Base-by-base conservation (phyloP, 164 flowering plant genomes). In the Vitis rupestris region DNA sequence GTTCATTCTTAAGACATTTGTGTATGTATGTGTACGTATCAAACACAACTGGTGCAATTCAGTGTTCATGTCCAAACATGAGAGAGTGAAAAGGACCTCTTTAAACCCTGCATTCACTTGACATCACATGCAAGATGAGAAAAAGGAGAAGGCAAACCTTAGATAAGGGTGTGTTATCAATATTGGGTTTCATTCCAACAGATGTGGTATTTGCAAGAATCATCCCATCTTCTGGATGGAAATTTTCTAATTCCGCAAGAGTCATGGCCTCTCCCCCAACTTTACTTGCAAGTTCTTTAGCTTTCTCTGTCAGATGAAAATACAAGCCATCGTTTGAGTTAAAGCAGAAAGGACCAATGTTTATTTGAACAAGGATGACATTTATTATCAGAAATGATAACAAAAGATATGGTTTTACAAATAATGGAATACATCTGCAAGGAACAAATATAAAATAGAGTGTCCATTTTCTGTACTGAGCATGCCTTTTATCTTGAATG, bases 161-260 rank as follows among this genome's bases (percentile, higher is more conserved):
- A 12, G 87, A n/a, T 56, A 88, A 30, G 15, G 88, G 90, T 9
- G 82, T 83, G 50, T 74, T 37, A 62, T 83, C 75, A 6, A 64
- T 7, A 14, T 81, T 78, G 16, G 90, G 92, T 59, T 83, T 71
- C 92, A 88, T 88, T 62, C 90, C 92, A 1, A 86, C 55, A 23
- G 90, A 70, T 9, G 87, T 75, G 44, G 87, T 69, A 66, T 88
- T 86, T 60, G 89, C 92, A 68, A 88, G 88, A 63, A 88, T 80
- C 86, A 83, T 83, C 16, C 85, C 86, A 47, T 81, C 70, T 66
- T 82, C 86, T 2, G 86, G 85, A 47, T 60, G 48, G 75, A 83
- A 83, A 10, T 14, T 63, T 16, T 71, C 71, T 31, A 80, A 37
- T 4, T 70, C 68, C 29, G 66, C 82, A 16, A 61, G 47, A 0